These are phyloP conservation scores for Calocybe gangraenosa DNA, from an alignment of 768 basidiomycete genomes.

Conservation along the genomic window DNA sequence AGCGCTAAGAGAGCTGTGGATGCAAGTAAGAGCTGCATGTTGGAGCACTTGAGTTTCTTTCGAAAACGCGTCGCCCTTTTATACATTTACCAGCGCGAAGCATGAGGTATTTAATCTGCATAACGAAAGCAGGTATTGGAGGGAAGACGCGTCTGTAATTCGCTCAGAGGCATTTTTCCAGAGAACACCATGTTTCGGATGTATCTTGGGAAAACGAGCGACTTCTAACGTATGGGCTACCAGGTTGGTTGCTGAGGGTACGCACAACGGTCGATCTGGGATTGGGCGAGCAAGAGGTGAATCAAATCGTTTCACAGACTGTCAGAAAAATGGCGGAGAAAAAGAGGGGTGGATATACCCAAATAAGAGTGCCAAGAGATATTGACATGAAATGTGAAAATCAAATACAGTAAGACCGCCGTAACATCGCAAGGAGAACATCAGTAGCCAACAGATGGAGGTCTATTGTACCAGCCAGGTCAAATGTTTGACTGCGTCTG, in stretches of 20 bases:
- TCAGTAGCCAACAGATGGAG: neutral
- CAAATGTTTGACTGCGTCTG: no score
- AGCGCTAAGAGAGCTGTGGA: slow-evolving; percentile 17
- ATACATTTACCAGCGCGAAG: slow-evolving; percentile 1
- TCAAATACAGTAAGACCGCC: neutral
- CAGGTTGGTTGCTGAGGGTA: neutral
- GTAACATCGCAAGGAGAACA: neutral
- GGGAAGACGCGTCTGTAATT: neutral
- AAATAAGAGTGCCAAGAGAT: slow-evolving; percentile 9
- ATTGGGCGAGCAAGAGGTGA: neutral
- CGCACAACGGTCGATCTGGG: slow-evolving; percentile 1
- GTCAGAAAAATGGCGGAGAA: neutral
- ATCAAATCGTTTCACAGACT: neutral
- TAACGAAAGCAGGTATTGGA: slow-evolving; percentile 6
- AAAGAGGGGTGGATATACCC: neutral
- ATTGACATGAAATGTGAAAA: neutral
- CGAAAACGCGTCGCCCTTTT: slow-evolving; percentile 1
- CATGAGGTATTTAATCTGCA: neutral
- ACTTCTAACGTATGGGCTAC: neutral
- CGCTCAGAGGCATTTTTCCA: slow-evolving; percentile 6
- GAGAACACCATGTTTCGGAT: neutral
- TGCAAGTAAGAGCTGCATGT: slow-evolving; percentile 20
- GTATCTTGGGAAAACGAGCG: slow-evolving; percentile 1
- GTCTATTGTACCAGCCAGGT: no score
- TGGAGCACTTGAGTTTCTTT: slow-evolving; percentile 9